Base-by-base conservation (phyloP, 1,284 basidiomycete species). In the Flammula alnicola region DNA sequence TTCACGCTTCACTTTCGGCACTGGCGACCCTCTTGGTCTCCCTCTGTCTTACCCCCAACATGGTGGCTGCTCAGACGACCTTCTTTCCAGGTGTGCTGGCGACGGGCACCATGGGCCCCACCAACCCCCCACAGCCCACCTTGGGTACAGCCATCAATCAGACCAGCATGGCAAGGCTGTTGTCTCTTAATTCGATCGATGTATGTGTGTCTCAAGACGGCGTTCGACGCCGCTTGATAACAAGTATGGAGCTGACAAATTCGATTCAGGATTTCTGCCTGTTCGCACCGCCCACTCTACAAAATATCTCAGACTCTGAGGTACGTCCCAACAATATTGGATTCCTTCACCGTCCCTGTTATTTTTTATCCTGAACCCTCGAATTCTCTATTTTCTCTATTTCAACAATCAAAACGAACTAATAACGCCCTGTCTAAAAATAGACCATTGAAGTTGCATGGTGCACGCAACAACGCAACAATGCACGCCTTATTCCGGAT, bases 381-480 rank as follows among this genome's bases (percentile, higher is more conserved):
- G n/a, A n/a, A n/a, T n/a, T n/a, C n/a, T n/a, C n/a, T n/a, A n/a
- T n/a, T n/a, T n/a, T n/a, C n/a, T n/a, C n/a, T n/a, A n/a, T n/a
- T n/a, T n/a, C n/a, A n/a, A n/a, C n/a, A n/a, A n/a, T n/a, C n/a
- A n/a, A n/a, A n/a, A n/a, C n/a, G n/a, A n/a, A n/a, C n/a, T n/a
- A n/a, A n/a, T n/a, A n/a, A 30, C 5, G 14, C 8, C 14, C 30
- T 14, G 33, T 48, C 33, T 53, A 55, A 46, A 40, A 45, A 49
- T 55, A 88, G 73, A 78, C 75, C 8, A 74, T 78, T 59, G 83
- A 81, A 54, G 83, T 89, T 26, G 80, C 84, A 1, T 89, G 80
- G 79, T 90, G 86, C 66, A 83, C 84, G n/a, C 73, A 80, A 63
- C 72, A 72, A 22, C 76, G 80, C 22, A 79, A 77, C 60, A 82